A percentile compares a stretch with the other conserved stretches of the same genome.
These are phyloP conservation scores for Leccinum uliginosum DNA, from an alignment of 768 basidiomycete species.

Conservation along the genomic window DNA sequence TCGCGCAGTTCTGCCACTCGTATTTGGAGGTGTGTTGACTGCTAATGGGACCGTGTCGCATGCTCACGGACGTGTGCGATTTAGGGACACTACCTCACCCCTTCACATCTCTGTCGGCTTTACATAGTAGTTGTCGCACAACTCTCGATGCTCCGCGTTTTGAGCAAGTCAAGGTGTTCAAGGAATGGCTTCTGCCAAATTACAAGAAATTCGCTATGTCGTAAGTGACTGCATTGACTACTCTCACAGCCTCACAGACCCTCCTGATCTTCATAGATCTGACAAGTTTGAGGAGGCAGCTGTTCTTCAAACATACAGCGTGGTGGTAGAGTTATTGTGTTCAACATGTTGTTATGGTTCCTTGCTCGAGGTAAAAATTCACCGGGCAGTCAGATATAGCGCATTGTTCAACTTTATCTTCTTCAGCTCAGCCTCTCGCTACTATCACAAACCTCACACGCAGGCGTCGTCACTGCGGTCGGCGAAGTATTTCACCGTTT, in stretches of 20 bases:
- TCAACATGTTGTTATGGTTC: constrained; percentile 61
- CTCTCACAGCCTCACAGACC: not conserved
- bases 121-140: constrained; percentile 41
- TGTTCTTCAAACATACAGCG: constrained; percentile 53
- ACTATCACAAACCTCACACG: constrained; percentile 48
- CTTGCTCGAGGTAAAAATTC: constrained; percentile 56
- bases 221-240: constrained; percentile 31
- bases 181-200: constrained; percentile 72
- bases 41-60: not conserved
- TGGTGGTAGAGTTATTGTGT: constrained; percentile 57
- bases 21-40: constrained; percentile 56
- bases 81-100: constrained; percentile 30
- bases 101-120: constrained; percentile 34
- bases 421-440: constrained; percentile 50
- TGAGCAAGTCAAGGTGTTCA: constrained; percentile 68
- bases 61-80: constrained; percentile 9
- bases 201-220: constrained; percentile 49
- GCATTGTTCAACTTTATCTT: constrained; percentile 3
- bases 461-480: constrained; percentile 53
- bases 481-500: constrained; percentile 73
- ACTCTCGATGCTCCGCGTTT: constrained; percentile 59
- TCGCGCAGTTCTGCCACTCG: constrained; percentile 54
- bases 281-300: constrained; percentile 31
- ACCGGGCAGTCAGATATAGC: not conserved
- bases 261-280: constrained; percentile 14